Base-by-base conservation (phyloP, 2,329 filamentous ascomycete species). In the Trichothecium roseum region DNA sequence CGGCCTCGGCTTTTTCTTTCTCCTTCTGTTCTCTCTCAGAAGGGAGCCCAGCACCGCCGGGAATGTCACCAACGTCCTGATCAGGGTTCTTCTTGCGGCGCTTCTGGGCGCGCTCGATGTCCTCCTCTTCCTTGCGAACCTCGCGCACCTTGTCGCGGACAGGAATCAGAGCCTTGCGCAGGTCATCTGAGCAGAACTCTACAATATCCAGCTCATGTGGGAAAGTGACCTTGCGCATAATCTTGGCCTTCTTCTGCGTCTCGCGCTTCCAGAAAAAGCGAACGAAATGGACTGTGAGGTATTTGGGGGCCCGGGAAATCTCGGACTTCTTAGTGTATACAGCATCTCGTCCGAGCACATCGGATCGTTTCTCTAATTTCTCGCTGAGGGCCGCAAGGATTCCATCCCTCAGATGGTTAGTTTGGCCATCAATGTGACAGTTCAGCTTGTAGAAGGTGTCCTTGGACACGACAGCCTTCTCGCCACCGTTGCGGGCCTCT, bases 211-310 rank as follows among this genome's bases (percentile, higher is more conserved):
- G 68, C 60, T 98, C 91, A 34, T 84, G 79, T 6, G 89, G 89
- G 55, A 98, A 98, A 0, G 86, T 89, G 38, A 98, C 91, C 63
- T 96, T 98, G 55, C 88, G 84, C 84, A 98, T 89, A 49, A 98
- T 98, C 72, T 98, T 98, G 46, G 89, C 88, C 70, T 98, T 98
- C 68, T 96, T 96, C 60, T 93, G 82, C 4, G 85, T 87, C 47
- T 94, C 86, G 32, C 82, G 78, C 54, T 94, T 89, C 91, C 91
- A 98, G 66, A 89, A 95, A 65, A 98, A 98, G 44, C 91, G 85
- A 38, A 98, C 84, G 56, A 98, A 94, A 60, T 98, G 91, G 4
- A 98, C 85, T 0, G 91, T 91, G 30, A 98, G 72, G 56, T 98
- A 95, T 59, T 94, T 94, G 14, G 91, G 91, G 33, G 95, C 68